These are phyloP conservation scores for Wallacemonas sp. DNA, from an alignment of 208 protist species.

Conservation along the genomic window DNA sequence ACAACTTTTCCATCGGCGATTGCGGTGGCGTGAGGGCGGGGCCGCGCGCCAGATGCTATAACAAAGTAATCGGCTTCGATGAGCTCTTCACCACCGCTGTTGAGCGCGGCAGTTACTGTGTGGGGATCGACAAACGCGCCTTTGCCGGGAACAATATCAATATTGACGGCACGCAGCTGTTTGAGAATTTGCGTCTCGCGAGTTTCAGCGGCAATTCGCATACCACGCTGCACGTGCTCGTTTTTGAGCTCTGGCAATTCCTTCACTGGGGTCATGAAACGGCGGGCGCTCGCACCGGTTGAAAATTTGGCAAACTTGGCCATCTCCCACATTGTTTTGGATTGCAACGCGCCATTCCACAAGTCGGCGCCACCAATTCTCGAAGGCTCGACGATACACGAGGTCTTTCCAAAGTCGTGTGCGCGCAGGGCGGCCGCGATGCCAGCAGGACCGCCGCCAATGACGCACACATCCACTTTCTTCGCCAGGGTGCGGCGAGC, in stretches of 20 bases:
- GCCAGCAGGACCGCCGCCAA: conserved; percentile 86
- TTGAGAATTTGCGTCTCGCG: conserved; percentile 73
- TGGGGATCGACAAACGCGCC: conserved; percentile 61
- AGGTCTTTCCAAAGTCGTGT: conserved; percentile 72
- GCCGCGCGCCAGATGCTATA: conserved; percentile 80
- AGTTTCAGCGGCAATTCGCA: conserved; percentile 56
- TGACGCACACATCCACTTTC: conserved; percentile 85
- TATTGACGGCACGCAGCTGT: conserved; percentile 46
- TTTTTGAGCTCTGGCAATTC: conserved; percentile 59
- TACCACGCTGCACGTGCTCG: conserved; percentile 58
- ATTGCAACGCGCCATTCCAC: conserved; percentile 90
- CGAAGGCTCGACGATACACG: conserved; percentile 76
- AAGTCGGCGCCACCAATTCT: conserved; percentile 87
- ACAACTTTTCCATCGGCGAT: conserved; percentile 79
- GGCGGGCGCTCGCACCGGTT: conserved; percentile 39
- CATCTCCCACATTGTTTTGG: conserved; percentile 93
- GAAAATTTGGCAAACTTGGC: conserved; percentile 74
- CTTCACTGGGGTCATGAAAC: conserved; percentile 52
- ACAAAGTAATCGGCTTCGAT: conserved; percentile 88
- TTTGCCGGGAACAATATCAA: conserved; percentile 50
- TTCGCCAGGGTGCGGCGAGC: conserved; percentile 20
- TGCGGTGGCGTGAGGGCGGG: conserved; percentile 71
- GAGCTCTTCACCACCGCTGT: conserved; percentile 35
- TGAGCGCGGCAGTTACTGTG: conserved; percentile 37
- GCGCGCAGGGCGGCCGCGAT: conserved; percentile 80